Evolutionary conservation across 768 basidiomycete genomes (phyloP).

Genomic region (Suillus subaureus): DNA sequence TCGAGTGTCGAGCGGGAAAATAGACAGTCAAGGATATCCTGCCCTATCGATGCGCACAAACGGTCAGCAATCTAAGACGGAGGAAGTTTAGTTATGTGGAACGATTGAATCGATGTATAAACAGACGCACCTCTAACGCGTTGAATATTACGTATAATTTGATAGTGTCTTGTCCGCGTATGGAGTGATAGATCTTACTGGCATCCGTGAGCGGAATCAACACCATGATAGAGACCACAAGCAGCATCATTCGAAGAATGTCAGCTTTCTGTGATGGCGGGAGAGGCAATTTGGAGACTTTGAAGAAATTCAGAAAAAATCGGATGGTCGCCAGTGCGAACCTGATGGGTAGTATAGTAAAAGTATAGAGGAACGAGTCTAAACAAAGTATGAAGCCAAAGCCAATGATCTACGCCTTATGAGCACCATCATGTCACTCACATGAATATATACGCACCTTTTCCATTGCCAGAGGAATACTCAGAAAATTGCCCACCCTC

Average conservation of each 20-base stretch:
- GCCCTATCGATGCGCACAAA: constrained; percentile 93
- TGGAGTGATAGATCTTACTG: constrained; percentile 97
- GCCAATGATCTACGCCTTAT: constrained; percentile 66
- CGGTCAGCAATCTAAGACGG: constrained; percentile 83
- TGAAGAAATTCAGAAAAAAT: constrained; percentile 51
- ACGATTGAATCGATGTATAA: not conserved
- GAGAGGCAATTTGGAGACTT: constrained; percentile 55
- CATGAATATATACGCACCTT: constrained; percentile 56
- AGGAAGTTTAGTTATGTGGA: constrained; percentile 1
- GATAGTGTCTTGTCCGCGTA: constrained; percentile 97
- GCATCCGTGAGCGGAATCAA: constrained; percentile 87
- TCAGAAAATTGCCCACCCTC: constrained; percentile 92
- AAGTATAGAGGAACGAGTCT: constrained; percentile 96
- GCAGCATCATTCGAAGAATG: constrained; percentile 77
- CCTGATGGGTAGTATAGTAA: constrained; percentile 96
- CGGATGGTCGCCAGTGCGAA: constrained; percentile 65
- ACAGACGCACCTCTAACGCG: constrained; percentile 83
- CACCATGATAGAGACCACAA: constrained; percentile 72
- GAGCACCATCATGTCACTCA: constrained; percentile 12
- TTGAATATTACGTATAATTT: constrained; percentile 99
- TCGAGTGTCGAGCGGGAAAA: constrained; percentile 92
- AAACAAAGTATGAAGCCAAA: constrained; percentile 94
- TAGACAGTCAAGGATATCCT: constrained; percentile 94
- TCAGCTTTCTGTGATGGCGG: constrained; percentile 93
- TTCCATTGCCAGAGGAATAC: constrained; percentile 90